Base-by-base conservation (phyloP, 129 eudicot species). In the Calendula officinalis region DNA sequence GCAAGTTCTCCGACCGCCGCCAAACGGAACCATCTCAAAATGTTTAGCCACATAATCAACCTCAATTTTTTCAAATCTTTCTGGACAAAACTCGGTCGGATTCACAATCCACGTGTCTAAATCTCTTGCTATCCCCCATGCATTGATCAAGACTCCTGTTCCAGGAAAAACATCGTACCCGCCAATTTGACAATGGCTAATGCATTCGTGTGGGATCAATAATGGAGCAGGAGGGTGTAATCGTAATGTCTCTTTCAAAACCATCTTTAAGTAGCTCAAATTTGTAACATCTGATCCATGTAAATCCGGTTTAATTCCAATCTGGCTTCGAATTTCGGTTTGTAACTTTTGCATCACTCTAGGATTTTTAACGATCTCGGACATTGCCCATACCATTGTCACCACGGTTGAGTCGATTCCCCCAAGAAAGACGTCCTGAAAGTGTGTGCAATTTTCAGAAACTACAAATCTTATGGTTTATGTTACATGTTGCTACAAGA, bases 21-120 rank as follows among this genome's bases (percentile, higher is more conserved):
- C 88, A 67, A 78, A 79, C 2, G 84, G 88, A 39, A 82, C 3
- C 7, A 78, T 53, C 65, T 82, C 84, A 50, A 70, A 82, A 62
- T 82, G 17, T 14, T 53, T 37, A 3, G 84, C 84, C 10, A 54
- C 61, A 9, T 54, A 79, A 76, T 83, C 84, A 35, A 83, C 56
- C 15, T 58, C 69, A 42, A 10, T 38, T 2, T 68, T 38, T 32
- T 71, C 82, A 30, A 83, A 83, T 60, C 88, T 59, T 17, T 83
- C 83, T 0, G 88, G 88, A 32, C 16, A 4, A 64, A 83, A 83
- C 8, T 79, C 77, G 3, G 56, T 14, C 0, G 80, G 80, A 12
- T 69, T 64, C 37, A 7, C 22, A 4, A 34, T 32, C 87, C 87
- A 82, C 0, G 10, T 65, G 0, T 44, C 27, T 0, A 62, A 63